These are phyloP conservation scores for Clathrospora elynae DNA, from an alignment of 2,329 filamentous ascomycete species.

Conservation along the genomic window DNA sequence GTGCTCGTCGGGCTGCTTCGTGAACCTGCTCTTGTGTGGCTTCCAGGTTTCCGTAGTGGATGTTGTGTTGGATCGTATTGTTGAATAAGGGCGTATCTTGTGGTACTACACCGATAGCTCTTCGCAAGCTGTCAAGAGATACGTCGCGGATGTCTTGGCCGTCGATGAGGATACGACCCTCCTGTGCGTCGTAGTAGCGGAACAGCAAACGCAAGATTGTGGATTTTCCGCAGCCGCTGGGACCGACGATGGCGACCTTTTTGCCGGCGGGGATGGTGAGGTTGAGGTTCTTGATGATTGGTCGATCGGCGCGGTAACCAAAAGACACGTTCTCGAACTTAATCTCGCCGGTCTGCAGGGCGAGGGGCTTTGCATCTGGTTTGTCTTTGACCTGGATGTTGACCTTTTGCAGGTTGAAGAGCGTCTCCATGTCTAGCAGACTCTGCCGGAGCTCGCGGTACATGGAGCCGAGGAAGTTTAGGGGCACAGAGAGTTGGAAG, in stretches of 20 bases:
- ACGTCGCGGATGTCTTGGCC: conserved; percentile 89
- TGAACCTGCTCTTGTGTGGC: conserved; percentile 74
- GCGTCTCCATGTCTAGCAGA: conserved; percentile 95
- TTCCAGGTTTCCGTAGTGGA: conserved; percentile 84
- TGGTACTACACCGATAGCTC: conserved; percentile 90
- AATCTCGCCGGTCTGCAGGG: conserved; percentile 83
- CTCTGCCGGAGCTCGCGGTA: conserved; percentile 96
- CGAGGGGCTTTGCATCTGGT: conserved; percentile 72
- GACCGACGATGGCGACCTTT: conserved; percentile 94
- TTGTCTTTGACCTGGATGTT: conserved; percentile 84
- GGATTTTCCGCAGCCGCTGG: conserved; percentile 94
- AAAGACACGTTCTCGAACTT: conserved; percentile 94
- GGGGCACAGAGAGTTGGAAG: conserved; percentile 93
- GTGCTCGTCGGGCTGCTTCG: conserved; percentile 78
- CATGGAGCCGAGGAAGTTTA: conserved; percentile 98
- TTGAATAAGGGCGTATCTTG: conserved; percentile 98
- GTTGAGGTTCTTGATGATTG: conserved; percentile 81
- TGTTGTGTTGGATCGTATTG: conserved; percentile 93
- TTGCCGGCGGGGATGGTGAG: conserved; percentile 93
- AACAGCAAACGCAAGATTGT: conserved; percentile 90
- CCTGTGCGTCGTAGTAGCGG: conserved; percentile 89
- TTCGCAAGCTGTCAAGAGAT: conserved; percentile 78
- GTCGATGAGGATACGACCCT: conserved; percentile 85
- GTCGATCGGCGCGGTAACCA: conserved; percentile 84
- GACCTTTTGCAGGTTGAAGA: conserved; percentile 97